These are phyloP conservation scores for Mycena metata DNA, from an alignment of 768 basidiomycete genomes.

Conservation along the genomic window DNA sequence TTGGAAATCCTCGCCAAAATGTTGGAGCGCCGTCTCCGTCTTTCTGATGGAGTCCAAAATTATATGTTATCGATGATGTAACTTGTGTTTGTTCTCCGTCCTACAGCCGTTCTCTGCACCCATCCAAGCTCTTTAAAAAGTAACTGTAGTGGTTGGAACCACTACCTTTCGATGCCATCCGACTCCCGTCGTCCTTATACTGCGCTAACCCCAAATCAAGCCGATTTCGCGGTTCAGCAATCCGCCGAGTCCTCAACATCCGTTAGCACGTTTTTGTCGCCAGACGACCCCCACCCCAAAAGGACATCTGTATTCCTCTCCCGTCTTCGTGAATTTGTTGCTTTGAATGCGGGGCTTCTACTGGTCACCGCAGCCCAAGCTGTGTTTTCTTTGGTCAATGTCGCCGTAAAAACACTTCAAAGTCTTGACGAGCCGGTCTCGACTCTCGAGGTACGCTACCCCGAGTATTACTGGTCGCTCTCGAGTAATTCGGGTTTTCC, in stretches of 20 bases:
- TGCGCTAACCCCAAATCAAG: slow-evolving; percentile 33
- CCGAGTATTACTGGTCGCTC: neutral
- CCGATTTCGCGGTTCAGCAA: slow-evolving; percentile 27
- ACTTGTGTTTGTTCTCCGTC: slow-evolving; percentile 16
- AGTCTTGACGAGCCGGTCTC: slow-evolving; percentile 69
- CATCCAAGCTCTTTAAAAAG: neutral
- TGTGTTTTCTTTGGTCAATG: slow-evolving; percentile 72
- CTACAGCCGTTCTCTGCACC: neutral
- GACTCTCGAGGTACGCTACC: slow-evolving; percentile 62
- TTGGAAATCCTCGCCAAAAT: neutral
- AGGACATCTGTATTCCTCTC: slow-evolving; percentile 4
- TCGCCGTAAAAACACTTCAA: slow-evolving; percentile 74
- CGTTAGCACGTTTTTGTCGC: slow-evolving; percentile 9
- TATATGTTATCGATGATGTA: slow-evolving; percentile 26
- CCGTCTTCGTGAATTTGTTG: slow-evolving; percentile 27
- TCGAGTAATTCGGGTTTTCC: slow-evolving; percentile 2
- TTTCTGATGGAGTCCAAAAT: slow-evolving; percentile 8
- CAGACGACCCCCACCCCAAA: neutral
- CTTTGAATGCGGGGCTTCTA: slow-evolving; percentile 68
- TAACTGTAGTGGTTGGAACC: neutral
- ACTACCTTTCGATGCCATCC: slow-evolving; percentile 16
- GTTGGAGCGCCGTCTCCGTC: neutral
- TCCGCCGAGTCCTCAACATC: neutral
- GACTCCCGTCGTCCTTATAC: slow-evolving; percentile 31
- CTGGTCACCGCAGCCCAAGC: slow-evolving; percentile 70